Evolutionary conservation across 2,329 filamentous ascomycete genomes (phyloP).

Genomic region (Metarhizium robertsii): DNA sequence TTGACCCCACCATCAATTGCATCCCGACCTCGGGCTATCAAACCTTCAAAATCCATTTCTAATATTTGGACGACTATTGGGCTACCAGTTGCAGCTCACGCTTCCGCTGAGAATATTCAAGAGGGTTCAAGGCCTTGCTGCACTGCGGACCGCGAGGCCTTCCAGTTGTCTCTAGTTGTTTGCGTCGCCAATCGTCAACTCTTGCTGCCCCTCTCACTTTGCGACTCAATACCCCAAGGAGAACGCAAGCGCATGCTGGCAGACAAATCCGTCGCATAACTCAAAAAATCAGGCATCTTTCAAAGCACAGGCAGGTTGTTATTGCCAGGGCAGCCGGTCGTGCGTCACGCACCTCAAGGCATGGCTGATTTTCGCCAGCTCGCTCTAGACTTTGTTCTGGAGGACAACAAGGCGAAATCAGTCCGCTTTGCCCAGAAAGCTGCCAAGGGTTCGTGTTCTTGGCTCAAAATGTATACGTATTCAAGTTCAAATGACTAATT

Average conservation of each 20-base stretch:
- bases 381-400: slow-evolving; percentile 44
- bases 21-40: not conserved
- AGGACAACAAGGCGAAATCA: slow-evolving; percentile 34
- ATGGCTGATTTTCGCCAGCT: slow-evolving; percentile 43
- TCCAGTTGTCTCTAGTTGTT: not conserved
- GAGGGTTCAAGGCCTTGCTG: not conserved
- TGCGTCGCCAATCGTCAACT: not conserved
- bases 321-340: not conserved
- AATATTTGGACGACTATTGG: not conserved
- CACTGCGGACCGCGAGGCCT: not conserved
- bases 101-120: not conserved
- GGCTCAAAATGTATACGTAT: not conserved
- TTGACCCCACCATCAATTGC: not conserved
- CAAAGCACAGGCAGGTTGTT: not conserved
- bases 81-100: not conserved
- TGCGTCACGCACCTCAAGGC: not conserved
- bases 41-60: not conserved
- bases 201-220: not conserved
- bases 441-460: slow-evolving; percentile 27
- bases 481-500: slow-evolving; percentile 5
- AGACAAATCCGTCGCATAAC: not conserved
- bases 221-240: not conserved
- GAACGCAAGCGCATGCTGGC: not conserved
- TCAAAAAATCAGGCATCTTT: not conserved
- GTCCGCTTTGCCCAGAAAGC: slow-evolving; percentile 33